Evolutionary conservation across 768 basidiomycete species (phyloP).

Genomic region (Auriscalpium vulgare): DNA sequence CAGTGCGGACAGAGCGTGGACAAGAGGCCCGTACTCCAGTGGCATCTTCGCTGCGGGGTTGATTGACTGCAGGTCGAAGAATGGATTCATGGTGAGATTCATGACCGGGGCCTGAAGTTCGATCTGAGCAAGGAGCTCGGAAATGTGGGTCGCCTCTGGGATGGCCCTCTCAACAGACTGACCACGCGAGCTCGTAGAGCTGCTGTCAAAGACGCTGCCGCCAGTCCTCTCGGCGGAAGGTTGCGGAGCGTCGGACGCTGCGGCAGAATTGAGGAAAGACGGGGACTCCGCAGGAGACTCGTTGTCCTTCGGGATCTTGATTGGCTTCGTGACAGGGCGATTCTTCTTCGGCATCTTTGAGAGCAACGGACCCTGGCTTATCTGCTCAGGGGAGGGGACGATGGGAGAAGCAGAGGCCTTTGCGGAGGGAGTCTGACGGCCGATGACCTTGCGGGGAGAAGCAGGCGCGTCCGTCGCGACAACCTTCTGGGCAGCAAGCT

Average conservation of each 20-base stretch:
- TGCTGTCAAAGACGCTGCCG: slow-evolving; percentile 32
- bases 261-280: slow-evolving; percentile 35
- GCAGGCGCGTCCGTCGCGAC: slow-evolving; percentile 8
- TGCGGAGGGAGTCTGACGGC: slow-evolving; percentile 18
- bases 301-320: slow-evolving; percentile 56
- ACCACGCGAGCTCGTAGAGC: slow-evolving; percentile 49
- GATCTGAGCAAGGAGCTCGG: slow-evolving; percentile 63
- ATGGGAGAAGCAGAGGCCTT: slow-evolving; percentile 16
- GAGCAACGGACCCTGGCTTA: slow-evolving; percentile 60
- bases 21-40: slow-evolving; percentile 76
- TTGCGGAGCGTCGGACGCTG: slow-evolving; percentile 40
- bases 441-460: slow-evolving; percentile 15
- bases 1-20: slow-evolving; percentile 78
- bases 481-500: slow-evolving; percentile 8
- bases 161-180: slow-evolving; percentile 51
- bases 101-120: slow-evolving; percentile 51
- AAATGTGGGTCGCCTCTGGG: slow-evolving; percentile 41
- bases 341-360: slow-evolving; percentile 83
- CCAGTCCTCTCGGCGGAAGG: slow-evolving; percentile 24
- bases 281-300: slow-evolving; percentile 33
- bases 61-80: slow-evolving; percentile 67
- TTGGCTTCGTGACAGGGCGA: slow-evolving; percentile 53
- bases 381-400: slow-evolving; percentile 24
- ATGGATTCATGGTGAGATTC: slow-evolving; percentile 61
- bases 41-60: slow-evolving; percentile 75